Percentiles rank a stretch among this genome's conserved stretches.
Evolutionary conservation across 1,284 basidiomycete genomes (phyloP).

Genomic region (Leccinum pachyderme): DNA sequence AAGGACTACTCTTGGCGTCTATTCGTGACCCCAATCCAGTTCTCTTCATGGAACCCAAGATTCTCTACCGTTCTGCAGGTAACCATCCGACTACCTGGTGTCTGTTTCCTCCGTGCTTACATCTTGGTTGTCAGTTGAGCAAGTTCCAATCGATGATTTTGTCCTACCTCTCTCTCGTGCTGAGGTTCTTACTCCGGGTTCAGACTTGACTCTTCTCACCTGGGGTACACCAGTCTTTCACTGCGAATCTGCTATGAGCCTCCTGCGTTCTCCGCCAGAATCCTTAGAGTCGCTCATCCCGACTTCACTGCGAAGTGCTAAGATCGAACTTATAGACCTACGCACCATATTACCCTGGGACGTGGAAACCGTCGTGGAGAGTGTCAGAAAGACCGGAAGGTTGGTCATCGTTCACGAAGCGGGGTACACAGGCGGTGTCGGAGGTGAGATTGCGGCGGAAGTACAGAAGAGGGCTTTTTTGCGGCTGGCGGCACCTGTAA

Average conservation of each 20-base stretch:
- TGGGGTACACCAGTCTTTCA: slow-evolving; percentile 94
- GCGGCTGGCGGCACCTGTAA: slow-evolving; percentile 85
- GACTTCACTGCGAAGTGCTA: slow-evolving; percentile 61
- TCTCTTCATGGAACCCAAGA: slow-evolving; percentile 94
- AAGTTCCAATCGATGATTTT: slow-evolving; percentile 89
- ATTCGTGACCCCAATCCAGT: slow-evolving; percentile 93
- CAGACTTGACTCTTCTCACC: slow-evolving; percentile 83
- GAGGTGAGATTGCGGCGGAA: slow-evolving; percentile 84
- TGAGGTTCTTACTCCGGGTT: slow-evolving; percentile 72
- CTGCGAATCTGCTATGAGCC: slow-evolving; percentile 76
- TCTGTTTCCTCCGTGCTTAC: slow-evolving; percentile 12
- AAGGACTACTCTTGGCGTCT: slow-evolving; percentile 82
- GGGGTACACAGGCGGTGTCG: slow-evolving; percentile 80
- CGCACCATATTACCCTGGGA: slow-evolving; percentile 92
- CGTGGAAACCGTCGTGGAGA: slow-evolving; percentile 74
- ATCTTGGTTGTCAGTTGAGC: slow-evolving; percentile 62
- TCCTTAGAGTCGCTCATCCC: slow-evolving; percentile 73
- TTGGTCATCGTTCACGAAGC: slow-evolving; percentile 93
- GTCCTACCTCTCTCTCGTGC: slow-evolving; percentile 77
- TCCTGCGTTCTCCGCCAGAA: slow-evolving; percentile 66
- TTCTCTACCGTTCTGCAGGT: slow-evolving; percentile 82
- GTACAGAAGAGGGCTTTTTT: slow-evolving; percentile 85
- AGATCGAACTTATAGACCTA: slow-evolving; percentile 88
- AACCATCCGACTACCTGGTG: neutral
- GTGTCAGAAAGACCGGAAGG: slow-evolving; percentile 79